Conservation (phyloP, 768 basidiomycete species). For the Pulveroboletus ravenelii region DNA sequence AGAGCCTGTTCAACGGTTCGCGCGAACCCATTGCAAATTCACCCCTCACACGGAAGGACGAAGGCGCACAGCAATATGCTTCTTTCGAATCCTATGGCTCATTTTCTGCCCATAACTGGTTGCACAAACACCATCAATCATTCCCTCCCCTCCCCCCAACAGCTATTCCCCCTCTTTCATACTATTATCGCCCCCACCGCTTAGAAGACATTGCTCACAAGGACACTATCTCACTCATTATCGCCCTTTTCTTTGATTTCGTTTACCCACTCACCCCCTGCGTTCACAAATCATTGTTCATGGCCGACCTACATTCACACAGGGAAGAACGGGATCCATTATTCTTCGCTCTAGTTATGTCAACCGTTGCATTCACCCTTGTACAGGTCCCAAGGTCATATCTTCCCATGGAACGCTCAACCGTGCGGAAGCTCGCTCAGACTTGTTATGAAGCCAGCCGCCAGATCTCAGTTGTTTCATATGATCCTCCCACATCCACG, state of each 20-base stretch:
- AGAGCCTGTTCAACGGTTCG: constrained; percentile 37
- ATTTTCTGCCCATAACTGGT: constrained; percentile 67
- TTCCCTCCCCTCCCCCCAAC: constrained; percentile 42
- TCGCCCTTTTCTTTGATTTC: constrained; percentile 89
- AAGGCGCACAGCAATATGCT: constrained; percentile 40
- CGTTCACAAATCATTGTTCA: constrained; percentile 86
- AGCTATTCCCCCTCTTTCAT: constrained; percentile 55
- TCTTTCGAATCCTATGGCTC: constrained; percentile 54
- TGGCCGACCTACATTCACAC: constrained; percentile 78
- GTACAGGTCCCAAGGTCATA: constrained; percentile 87
- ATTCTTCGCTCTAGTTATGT: constrained; percentile 89
- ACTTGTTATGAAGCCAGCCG: constrained; percentile 79
- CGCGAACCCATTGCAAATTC: constrained; percentile 33
- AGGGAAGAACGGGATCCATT: constrained; percentile 85
- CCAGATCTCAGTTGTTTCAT: constrained; percentile 72
- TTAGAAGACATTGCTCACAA: constrained; percentile 80
- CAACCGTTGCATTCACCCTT: constrained; percentile 79
- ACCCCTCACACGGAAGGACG: constrained; percentile 36
- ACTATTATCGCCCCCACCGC: constrained; percentile 69
- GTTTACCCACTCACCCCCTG: constrained; percentile 90
- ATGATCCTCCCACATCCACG: constrained; percentile 79
- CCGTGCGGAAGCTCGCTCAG: constrained; percentile 80
- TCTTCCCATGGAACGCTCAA: constrained; percentile 78
- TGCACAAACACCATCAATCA: constrained; percentile 58
- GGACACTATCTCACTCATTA: constrained; percentile 75